Percentiles rank a stretch among this genome's conserved stretches.
Conservation (phyloP, 345 rosid species). For the Camelina laxa region DNA sequence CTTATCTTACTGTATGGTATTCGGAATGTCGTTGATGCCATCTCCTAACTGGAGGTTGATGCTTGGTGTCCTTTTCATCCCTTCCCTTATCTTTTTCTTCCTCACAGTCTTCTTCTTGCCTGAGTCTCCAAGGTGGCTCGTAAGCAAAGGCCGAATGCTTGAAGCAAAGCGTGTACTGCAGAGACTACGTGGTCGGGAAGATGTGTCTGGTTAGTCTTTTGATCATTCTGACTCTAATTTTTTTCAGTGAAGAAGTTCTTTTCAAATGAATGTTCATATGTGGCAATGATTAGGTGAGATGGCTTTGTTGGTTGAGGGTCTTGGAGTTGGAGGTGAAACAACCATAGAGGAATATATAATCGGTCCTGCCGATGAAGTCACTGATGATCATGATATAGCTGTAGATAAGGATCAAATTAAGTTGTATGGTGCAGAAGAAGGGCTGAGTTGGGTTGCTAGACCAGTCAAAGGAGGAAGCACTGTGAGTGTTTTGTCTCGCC, state of each 20-base stretch:
- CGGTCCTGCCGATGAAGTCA: constrained; percentile 62
- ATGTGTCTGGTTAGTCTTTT: constrained; percentile 76
- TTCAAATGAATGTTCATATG: constrained; percentile 27
- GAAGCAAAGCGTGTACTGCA: constrained; percentile 91
- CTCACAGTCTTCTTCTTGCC: constrained; percentile 78
- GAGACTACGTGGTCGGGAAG: constrained; percentile 79
- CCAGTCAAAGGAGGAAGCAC: constrained; percentile 78
- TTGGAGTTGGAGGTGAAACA: constrained; percentile 81
- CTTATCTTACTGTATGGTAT: constrained; percentile 87
- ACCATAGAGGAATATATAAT: constrained; percentile 90
- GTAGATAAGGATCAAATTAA: constrained; percentile 76
- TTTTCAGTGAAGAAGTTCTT: background rate
- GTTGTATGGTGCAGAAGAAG: constrained; percentile 87
- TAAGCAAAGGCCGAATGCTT: constrained; percentile 89
- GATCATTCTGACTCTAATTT: constrained; percentile 10
- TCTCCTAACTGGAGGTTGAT: constrained; percentile 94
- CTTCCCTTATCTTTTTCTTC: constrained; percentile 67
- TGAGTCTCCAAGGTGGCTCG: constrained; percentile 98
- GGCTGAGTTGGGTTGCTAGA: constrained; percentile 83
- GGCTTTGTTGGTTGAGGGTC: constrained; percentile 97
- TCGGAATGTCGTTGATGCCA: constrained; percentile 76
- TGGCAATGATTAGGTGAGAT: constrained; percentile 81
- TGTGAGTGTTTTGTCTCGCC: constrained; percentile 66
- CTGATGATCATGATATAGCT: constrained; percentile 67
- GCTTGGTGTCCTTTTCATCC: constrained; percentile 92